Evolutionary conservation across 108 stramenopile genomes (phyloP), one percentile per base, ranked within the genome.

Genomic region (Nitzschia sp.): DNA sequence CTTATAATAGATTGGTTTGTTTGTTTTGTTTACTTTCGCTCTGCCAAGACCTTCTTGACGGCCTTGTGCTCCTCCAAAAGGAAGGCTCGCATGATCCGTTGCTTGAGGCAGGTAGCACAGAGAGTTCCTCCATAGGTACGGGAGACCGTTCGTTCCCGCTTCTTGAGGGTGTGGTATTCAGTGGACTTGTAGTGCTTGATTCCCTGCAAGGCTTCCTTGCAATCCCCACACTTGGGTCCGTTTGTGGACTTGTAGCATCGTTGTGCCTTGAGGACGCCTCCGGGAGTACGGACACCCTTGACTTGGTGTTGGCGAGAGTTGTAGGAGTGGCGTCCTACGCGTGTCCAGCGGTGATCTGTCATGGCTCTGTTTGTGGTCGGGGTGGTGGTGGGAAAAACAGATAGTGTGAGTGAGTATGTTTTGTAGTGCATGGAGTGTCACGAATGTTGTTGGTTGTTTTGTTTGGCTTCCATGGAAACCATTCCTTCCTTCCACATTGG

Each of bases 21-120:
- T 25, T 52, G 41, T 55, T 9, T 6, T 62, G n/a, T 53, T 71
- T 71, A 71, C 58, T 75, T 75, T 55, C 86, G 84, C 70, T 97
- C 97, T 26, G 92, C 88, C 75, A 99, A 86, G 41, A 98, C 83
- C 84, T 95, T 91, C 97, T 99, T 99, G 29, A 98, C 97, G 53
- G 97, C 97, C 97, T 98, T 98, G 73, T 98, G 97, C 85, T 99
- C 99, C 86, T 98, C 98, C 80, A 99, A 86, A 62, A 99, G 75
- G 79, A 99, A 99, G 38, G 99, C 99, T 73, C 99, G 80, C 53
- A 99, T 82, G 79, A 99, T 96, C 48, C 97, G 83, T 63, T 87
- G 66, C 67, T 88, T 89, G 48, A 99, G 96, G 79, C 97, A 98
- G 39, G 53, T 57, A 52, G 80, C 93, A 82, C 96, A 97, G 59